Evolutionary conservation across 139 green algal genomes (phyloP).

Genomic region (Chlorella sp.): DNA sequence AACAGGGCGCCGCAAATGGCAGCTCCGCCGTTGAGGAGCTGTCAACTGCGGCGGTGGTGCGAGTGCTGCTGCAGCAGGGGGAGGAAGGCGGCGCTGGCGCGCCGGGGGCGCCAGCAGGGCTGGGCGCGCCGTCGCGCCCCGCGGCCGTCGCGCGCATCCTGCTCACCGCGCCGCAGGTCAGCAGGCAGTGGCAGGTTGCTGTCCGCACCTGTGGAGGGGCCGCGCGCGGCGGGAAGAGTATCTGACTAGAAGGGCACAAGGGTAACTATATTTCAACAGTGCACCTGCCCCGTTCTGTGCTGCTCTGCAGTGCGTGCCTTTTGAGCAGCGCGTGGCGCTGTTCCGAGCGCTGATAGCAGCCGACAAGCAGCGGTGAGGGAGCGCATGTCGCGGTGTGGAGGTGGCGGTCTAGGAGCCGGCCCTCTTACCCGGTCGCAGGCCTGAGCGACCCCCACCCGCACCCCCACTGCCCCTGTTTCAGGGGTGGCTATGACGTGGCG

Average conservation of each 20-base stretch:
- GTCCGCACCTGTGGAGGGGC: too few relatives aligned
- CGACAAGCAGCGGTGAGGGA: slow-evolving; percentile 53
- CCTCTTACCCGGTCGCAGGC: background rate
- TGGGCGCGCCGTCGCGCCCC: slow-evolving; percentile 32
- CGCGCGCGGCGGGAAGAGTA: too few relatives aligned
- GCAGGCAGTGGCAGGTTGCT: too few relatives aligned
- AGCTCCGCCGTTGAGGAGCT: slow-evolving; percentile 36
- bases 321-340: slow-evolving; percentile 59
- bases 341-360: slow-evolving; percentile 64
- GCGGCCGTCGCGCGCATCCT: slow-evolving; percentile 58
- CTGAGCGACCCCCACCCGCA: too few relatives aligned
- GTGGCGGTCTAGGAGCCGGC: background rate
- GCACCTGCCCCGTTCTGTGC: too few relatives aligned
- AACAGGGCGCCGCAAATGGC: too few relatives aligned
- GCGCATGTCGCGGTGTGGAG: background rate
- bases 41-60: slow-evolving; percentile 37
- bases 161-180: slow-evolving; percentile 44
- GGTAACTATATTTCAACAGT: too few relatives aligned
- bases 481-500: slow-evolving; percentile 39
- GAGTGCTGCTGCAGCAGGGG: slow-evolving; percentile 11
- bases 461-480: too few relatives aligned
- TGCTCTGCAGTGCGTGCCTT: slow-evolving; percentile 71
- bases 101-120: slow-evolving; percentile 1
- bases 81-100: background rate
- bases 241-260: too few relatives aligned